Evolutionary conservation across 306 rosid species (phyloP), one percentile per base, ranked within the genome.

Genomic region (Medicago lupulina): DNA sequence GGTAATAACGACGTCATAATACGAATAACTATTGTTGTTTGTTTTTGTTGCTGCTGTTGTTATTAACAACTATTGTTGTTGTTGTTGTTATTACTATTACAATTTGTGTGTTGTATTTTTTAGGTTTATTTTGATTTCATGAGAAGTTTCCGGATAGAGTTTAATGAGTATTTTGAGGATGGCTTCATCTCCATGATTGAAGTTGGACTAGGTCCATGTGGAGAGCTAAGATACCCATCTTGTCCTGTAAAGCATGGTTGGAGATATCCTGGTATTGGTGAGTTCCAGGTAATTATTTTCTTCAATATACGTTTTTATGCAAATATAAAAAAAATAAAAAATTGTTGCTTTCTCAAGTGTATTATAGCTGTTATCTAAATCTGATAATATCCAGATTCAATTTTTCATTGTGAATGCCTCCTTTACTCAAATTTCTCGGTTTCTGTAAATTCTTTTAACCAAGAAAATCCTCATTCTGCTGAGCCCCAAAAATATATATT

Each of bases 231-330:
- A 74, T 92, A 85, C 81, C 98, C 99, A 81, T 92, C 97, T 72
- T 85, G 70, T 88, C 93, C 99, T 49, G 97, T 92, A 55, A 96
- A 92, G 91, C 97, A 96, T 88, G 99, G 99, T 73, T 96, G 99
- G 99, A 88, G 98, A 74, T 92, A 89, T 83, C 98, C 99, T 41
- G 99, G 99, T 75, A 82, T 96, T 79, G 98, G 99, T 82, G 99
- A 92, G 86, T 96, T 96, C 85, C 98, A 96, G 98, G 99, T 96
- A 87, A 54, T 73, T 61, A 43, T 55, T 71, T 66, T 66, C 72
- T 64, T 17, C 38, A 54, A 54, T 53, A 18, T 38, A 11, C 5
- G 0, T 21, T 11, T 23, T 49, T 8, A 15, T 31, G 28, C n/a
- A 47, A 92, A 87, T 85, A 82, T 85, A n/a, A n/a, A n/a, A n/a